phyloP scores from a whole-genome alignment of 2,329 filamentous ascomycete species.

The Diaporthe destruens region DNA sequence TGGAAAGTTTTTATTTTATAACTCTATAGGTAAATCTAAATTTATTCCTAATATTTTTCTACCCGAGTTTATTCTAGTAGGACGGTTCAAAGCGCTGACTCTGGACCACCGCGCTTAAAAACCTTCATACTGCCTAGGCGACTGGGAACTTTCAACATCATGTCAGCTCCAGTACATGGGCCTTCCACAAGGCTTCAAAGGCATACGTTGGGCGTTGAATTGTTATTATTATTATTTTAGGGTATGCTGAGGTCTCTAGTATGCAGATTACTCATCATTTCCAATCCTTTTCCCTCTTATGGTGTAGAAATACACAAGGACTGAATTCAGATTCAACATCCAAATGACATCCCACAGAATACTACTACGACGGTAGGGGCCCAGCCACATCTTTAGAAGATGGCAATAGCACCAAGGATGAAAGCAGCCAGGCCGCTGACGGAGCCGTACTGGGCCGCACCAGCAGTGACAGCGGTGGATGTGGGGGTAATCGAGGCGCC shows the following conservation, averaged over 20 bases:
- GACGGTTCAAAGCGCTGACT: too few relatives aligned
- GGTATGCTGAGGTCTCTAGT: neutral
- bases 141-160: neutral
- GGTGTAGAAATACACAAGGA: neutral
- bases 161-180: neutral
- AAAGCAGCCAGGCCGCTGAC: conserved; percentile 23
- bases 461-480: conserved; percentile 12
- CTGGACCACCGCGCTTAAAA: too few relatives aligned
- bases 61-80: too few relatives aligned
- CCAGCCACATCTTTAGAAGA: neutral
- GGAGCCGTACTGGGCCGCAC: conserved; percentile 26
- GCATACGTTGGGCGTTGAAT: neutral
- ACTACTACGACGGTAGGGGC: neutral
- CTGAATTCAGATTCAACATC: neutral
- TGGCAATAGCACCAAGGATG: conserved; percentile 16
- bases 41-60: too few relatives aligned
- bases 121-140: neutral
- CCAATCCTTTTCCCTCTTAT: neutral
- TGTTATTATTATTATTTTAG: neutral
- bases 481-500: neutral
- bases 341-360: neutral
- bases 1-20: too few relatives aligned
- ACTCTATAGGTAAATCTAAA: too few relatives aligned
- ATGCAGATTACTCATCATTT: neutral
- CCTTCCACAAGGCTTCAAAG: neutral